phyloP scores from a whole-genome alignment of 139 green algal genomes.

The Tetratostichococcus sp. region DNA sequence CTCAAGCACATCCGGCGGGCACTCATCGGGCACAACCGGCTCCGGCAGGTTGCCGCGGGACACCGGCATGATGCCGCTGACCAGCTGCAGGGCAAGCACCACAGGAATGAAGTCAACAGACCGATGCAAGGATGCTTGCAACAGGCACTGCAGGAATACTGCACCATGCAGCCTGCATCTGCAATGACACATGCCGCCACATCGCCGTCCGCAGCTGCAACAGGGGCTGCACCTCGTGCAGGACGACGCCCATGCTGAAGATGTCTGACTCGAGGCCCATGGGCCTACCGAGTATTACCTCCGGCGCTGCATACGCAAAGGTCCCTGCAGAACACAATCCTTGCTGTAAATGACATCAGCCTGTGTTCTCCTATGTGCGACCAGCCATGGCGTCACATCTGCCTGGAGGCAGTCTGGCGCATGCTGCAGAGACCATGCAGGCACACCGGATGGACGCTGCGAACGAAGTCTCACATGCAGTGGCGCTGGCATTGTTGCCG shows the following conservation, averaged over 20 bases:
- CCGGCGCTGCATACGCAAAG: constrained; percentile 14
- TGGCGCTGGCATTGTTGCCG: neutral
- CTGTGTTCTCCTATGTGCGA: no score
- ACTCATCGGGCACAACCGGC: neutral
- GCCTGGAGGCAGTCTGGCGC: no score
- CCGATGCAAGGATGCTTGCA: no score
- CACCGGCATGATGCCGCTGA: neutral
- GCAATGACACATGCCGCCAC: no score
- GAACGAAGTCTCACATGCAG: neutral
- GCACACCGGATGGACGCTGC: no score
- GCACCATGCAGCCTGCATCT: no score
- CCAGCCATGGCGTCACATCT: neutral
- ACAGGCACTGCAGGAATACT: no score
- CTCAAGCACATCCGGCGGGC: neutral
- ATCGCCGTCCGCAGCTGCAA: no score
- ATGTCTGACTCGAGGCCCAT: neutral
- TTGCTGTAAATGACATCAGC: no score
- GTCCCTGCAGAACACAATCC: neutral
- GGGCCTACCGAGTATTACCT: neutral
- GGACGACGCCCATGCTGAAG: neutral
- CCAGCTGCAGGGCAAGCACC: neutral
- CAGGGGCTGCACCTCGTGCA: neutral
- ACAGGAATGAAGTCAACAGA: no score
- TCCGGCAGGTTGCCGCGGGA: neutral
- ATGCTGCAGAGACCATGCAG: neutral